A percentile compares a stretch with the other conserved stretches of the same genome.
Conservation (phyloP, 2,329 filamentous ascomycete species). For the Cordyceps tenuipes region DNA sequence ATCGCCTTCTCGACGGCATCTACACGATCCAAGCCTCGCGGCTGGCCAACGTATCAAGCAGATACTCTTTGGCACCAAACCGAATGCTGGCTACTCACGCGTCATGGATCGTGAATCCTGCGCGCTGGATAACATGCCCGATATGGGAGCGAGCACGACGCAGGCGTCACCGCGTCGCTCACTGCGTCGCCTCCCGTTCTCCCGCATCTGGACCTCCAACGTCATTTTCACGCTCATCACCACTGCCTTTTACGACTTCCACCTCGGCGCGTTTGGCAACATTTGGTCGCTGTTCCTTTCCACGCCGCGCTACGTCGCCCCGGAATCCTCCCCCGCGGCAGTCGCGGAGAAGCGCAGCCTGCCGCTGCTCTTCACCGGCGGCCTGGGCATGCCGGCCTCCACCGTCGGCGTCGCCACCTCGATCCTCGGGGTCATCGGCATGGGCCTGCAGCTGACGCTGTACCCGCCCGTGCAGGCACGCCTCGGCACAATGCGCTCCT, state of each 20-base stretch:
- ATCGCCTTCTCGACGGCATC: slow-evolving; percentile 35
- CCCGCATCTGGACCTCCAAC: slow-evolving; percentile 39
- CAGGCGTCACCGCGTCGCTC: slow-evolving; percentile 11
- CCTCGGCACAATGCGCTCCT: slow-evolving; percentile 59
- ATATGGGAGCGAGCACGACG: slow-evolving; percentile 4
- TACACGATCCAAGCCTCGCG: slow-evolving; percentile 37
- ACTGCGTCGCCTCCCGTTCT: slow-evolving; percentile 26
- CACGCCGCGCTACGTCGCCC: slow-evolving; percentile 41
- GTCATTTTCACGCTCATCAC: slow-evolving; percentile 47
- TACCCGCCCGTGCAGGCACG: slow-evolving; percentile 58
- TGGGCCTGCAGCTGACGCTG: slow-evolving; percentile 58
- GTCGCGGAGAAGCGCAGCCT: slow-evolving; percentile 21
- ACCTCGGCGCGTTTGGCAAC: slow-evolving; percentile 60
- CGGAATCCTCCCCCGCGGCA: slow-evolving; percentile 24
- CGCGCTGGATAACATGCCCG: neutral
- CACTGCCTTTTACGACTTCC: slow-evolving; percentile 63
- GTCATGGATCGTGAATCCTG: slow-evolving; percentile 18
- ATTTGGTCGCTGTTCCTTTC: slow-evolving; percentile 64
- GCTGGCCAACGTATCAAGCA: slow-evolving; percentile 26
- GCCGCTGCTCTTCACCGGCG: slow-evolving; percentile 52
- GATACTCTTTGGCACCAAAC: slow-evolving; percentile 20
- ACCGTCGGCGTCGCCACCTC: slow-evolving; percentile 62
- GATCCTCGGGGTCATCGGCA: slow-evolving; percentile 60
- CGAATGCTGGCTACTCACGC: slow-evolving; percentile 23
- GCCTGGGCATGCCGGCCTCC: slow-evolving; percentile 57